Conservation (phyloP, 192 early-diverging fungal genomes). For the Chytriomyces confervae region DNA sequence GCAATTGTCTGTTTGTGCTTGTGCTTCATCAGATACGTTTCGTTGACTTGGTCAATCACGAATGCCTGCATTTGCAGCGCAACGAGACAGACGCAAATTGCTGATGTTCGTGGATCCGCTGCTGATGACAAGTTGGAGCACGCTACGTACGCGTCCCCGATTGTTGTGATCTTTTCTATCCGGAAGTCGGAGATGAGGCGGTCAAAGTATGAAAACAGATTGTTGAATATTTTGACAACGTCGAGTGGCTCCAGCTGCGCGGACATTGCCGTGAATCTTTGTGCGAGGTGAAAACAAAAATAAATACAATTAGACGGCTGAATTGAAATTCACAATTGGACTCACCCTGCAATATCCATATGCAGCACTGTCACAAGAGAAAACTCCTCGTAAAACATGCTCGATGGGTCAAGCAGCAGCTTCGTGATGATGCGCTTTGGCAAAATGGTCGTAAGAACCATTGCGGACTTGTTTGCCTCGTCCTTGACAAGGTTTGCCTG, state of each 20-base stretch:
- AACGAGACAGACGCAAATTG: conserved; percentile 51
- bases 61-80: conserved; percentile 59
- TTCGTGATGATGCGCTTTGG: conserved; percentile 53
- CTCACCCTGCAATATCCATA: conserved; percentile 61
- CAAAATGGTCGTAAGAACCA: conserved; percentile 51
- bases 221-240: conserved; percentile 58
- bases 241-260: conserved; percentile 51
- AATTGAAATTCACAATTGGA: conserved; percentile 4
- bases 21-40: conserved; percentile 38
- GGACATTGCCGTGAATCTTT: conserved; percentile 59
- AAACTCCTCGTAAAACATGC: conserved; percentile 56
- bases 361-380: conserved; percentile 49
- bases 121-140: conserved; percentile 40
- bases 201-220: conserved; percentile 57
- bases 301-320: not conserved
- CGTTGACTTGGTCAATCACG: conserved; percentile 51
- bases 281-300: not conserved
- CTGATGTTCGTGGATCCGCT: conserved; percentile 43
- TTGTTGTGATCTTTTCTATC: conserved; percentile 56
- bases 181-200: conserved; percentile 47
- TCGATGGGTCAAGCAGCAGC: conserved; percentile 45
- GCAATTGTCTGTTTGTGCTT: conserved; percentile 42
- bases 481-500: conserved; percentile 54
- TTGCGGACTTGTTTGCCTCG: conserved; percentile 47
- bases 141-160: conserved; percentile 58